Conservation (phyloP, 257 asterid species). For the Solanum dulcamara region DNA sequence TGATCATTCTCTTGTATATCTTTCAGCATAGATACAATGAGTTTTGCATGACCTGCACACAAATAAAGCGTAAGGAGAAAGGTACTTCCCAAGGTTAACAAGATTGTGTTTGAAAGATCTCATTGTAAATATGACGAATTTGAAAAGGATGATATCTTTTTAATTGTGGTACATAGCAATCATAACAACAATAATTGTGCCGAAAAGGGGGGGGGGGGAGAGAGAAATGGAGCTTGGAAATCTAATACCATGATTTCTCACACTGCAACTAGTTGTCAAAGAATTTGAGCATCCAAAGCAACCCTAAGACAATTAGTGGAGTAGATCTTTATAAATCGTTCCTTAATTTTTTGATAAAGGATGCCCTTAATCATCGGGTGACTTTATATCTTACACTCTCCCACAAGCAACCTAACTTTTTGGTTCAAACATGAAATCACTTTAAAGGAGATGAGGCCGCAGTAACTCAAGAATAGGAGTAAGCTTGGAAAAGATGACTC, state of each 20-base stretch:
- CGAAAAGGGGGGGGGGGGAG: background rate
- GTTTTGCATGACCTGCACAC: slow-evolving; percentile 63
- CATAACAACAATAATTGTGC: background rate
- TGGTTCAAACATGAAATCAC: background rate
- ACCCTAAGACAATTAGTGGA: background rate
- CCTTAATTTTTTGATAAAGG: background rate
- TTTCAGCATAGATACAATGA: slow-evolving; percentile 51
- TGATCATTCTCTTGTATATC: slow-evolving; percentile 70
- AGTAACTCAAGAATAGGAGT: background rate
- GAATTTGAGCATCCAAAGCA: background rate
- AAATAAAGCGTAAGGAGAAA: slow-evolving; percentile 1
- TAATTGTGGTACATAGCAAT: background rate
- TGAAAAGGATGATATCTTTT: background rate
- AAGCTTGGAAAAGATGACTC: background rate
- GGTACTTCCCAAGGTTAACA: background rate
- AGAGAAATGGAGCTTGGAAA: background rate
- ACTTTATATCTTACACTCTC: background rate
- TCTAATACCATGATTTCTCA: background rate
- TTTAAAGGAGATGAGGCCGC: background rate
- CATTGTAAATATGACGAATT: background rate
- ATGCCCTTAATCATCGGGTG: background rate
- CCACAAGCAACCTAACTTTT: background rate
- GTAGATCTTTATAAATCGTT: background rate
- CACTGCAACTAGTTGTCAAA: background rate
- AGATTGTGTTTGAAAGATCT: background rate